Evolutionary conservation across 2,329 filamentous ascomycete species (phyloP).

Genomic region (Chrysoporthe cubensis): DNA sequence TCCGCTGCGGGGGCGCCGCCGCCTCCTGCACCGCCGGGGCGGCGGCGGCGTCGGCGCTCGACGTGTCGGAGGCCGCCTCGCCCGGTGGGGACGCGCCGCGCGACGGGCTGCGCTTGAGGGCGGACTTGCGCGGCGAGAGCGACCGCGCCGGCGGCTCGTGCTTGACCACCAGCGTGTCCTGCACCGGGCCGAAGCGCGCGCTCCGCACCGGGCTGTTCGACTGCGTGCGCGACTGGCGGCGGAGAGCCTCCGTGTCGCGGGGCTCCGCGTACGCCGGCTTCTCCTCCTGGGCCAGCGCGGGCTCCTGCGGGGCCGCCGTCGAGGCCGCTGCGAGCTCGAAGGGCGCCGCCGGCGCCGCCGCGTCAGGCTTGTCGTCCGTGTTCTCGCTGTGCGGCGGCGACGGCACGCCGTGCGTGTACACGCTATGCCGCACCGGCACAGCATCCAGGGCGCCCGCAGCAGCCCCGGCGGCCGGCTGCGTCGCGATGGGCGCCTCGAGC

Average conservation of each 20-base stretch:
- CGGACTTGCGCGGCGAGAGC: slow-evolving; percentile 77
- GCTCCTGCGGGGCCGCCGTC: slow-evolving; percentile 24
- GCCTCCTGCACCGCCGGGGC: slow-evolving; percentile 32
- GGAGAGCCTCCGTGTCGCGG: slow-evolving; percentile 21
- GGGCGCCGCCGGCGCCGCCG: slow-evolving; percentile 10
- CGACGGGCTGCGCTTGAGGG: slow-evolving; percentile 67
- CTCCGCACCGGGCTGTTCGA: slow-evolving; percentile 68
- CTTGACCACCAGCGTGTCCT: slow-evolving; percentile 59
- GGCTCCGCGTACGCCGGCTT: slow-evolving; percentile 24
- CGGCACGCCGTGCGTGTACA: slow-evolving; percentile 31
- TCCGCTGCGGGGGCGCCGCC: slow-evolving; percentile 50
- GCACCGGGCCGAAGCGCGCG: slow-evolving; percentile 66
- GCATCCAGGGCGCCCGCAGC: slow-evolving; percentile 38
- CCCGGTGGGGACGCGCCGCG: slow-evolving; percentile 56
- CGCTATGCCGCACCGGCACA: slow-evolving; percentile 39
- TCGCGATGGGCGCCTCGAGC: slow-evolving; percentile 20
- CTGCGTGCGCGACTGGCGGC: slow-evolving; percentile 41
- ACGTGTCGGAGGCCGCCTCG: slow-evolving; percentile 49
- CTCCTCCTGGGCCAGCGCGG: slow-evolving; percentile 16
- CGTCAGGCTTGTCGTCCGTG: slow-evolving; percentile 14
- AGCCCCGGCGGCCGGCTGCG: slow-evolving; percentile 34
- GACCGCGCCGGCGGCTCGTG: slow-evolving; percentile 74
- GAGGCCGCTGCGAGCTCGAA: slow-evolving; percentile 25
- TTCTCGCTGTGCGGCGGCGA: slow-evolving; percentile 27
- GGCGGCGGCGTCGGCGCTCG: slow-evolving; percentile 35